Conservation (phyloP, 225 moss, liverwort and hornwort species). For the Polytrichum formosum region DNA sequence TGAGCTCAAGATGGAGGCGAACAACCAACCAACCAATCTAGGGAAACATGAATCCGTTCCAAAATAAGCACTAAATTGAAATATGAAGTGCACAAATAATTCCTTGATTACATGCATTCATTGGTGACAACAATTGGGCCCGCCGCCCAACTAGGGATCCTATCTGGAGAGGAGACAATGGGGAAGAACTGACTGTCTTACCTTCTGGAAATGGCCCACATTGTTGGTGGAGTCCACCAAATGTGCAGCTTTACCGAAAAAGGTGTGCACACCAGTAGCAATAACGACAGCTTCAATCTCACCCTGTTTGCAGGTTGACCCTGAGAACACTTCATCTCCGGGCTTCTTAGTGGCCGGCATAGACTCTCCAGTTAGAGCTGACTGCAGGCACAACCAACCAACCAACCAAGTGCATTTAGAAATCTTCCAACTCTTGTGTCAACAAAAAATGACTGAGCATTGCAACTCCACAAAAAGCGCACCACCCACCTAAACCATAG, state of each 20-base stretch:
- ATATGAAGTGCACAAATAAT: neutral
- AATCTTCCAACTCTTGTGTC: neutral
- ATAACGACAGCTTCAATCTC: slow-evolving; percentile 74
- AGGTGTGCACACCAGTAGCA: slow-evolving; percentile 74
- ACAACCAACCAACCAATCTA: no score
- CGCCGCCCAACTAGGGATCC: no score
- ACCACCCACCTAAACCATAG: no score
- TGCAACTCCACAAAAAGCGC: no score
- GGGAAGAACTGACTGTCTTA: slow-evolving; percentile 1
- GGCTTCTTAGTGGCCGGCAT: slow-evolving; percentile 60
- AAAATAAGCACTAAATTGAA: no score
- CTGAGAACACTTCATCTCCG: slow-evolving; percentile 58
- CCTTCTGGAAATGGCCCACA: slow-evolving; percentile 82
- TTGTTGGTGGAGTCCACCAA: slow-evolving; percentile 84
- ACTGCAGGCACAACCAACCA: slow-evolving; percentile 26
- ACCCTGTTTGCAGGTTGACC: slow-evolving; percentile 71
- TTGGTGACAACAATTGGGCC: no score
- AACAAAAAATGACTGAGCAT: neutral
- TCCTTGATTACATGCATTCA: neutral
- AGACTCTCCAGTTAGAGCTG: slow-evolving; percentile 63
- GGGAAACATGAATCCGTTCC: no score
- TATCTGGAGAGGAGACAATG: neutral
- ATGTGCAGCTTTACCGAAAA: slow-evolving; percentile 84
- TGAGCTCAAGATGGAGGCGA: no score
- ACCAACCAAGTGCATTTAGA: neutral